Percentiles rank a stretch among this genome's conserved stretches.
Conservation (phyloP, 2,329 filamentous ascomycete species). For the Paracorniculantispora psalliotae region DNA sequence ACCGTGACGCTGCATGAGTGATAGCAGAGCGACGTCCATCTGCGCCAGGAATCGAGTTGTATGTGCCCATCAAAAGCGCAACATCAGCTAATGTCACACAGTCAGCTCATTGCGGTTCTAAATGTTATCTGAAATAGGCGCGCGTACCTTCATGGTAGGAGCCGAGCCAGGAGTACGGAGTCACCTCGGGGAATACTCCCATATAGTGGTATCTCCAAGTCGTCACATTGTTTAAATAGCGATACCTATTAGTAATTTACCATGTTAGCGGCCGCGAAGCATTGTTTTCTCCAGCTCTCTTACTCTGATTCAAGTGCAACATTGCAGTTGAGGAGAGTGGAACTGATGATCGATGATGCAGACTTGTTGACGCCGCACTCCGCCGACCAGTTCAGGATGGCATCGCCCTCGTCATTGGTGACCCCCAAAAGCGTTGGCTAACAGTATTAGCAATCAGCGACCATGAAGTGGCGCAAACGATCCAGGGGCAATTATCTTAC, state of each 20-base stretch:
- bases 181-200: background rate
- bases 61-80: background rate
- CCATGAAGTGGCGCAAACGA: background rate
- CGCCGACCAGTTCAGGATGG: background rate
- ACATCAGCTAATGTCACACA: background rate
- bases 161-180: background rate
- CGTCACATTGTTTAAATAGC: background rate
- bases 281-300: background rate
- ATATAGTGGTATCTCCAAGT: background rate
- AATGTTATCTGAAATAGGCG: background rate
- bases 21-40: background rate
- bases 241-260: background rate
- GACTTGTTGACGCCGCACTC: conserved; percentile 1
- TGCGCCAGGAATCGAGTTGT: background rate
- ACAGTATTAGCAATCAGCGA: background rate
- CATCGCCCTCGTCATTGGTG: background rate
- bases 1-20: background rate
- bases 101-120: background rate
- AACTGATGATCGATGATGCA: background rate
- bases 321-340: background rate
- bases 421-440: background rate
- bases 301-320: background rate
- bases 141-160: background rate
- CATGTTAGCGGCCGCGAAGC: background rate
- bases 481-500: background rate